Percentiles rank a stretch among this genome's conserved stretches.
Evolutionary conservation across 2,329 filamentous ascomycete species (phyloP).

Genomic region (Paecilomyces sp.): DNA sequence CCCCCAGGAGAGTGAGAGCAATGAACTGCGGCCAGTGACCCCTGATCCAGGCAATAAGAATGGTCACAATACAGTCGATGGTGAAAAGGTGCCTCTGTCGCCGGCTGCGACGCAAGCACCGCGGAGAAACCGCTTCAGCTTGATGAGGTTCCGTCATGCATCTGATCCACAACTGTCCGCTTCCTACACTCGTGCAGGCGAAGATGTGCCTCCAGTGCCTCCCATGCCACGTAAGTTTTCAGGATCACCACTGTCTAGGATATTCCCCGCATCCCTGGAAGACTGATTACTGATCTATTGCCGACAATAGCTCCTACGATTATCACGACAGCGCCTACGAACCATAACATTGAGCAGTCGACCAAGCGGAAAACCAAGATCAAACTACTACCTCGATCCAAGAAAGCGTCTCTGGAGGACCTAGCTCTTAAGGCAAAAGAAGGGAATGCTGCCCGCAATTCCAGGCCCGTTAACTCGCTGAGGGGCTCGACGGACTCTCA

Average conservation of each 20-base stretch:
- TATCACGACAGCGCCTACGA: slow-evolving; percentile 85
- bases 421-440: slow-evolving; percentile 11
- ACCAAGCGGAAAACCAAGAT: slow-evolving; percentile 33
- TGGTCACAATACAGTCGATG: slow-evolving; percentile 6
- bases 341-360: slow-evolving; percentile 47
- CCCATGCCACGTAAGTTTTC: slow-evolving; percentile 29
- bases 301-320: slow-evolving; percentile 53
- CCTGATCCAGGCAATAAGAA: slow-evolving; percentile 8
- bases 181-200: slow-evolving; percentile 58
- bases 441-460: slow-evolving; percentile 4
- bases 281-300: slow-evolving; percentile 15
- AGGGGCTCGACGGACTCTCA: slow-evolving; percentile 23
- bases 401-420: slow-evolving; percentile 26
- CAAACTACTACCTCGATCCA: slow-evolving; percentile 30
- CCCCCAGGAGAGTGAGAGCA: slow-evolving; percentile 10
- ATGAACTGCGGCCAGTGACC: slow-evolving; percentile 5
- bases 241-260: not conserved
- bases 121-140: slow-evolving; percentile 48
- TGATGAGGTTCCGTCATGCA: slow-evolving; percentile 83
- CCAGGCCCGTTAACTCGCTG: slow-evolving; percentile 13
- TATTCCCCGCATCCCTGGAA: not conserved
- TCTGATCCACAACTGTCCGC: slow-evolving; percentile 84
- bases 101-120: slow-evolving; percentile 13
- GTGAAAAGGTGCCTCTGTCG: slow-evolving; percentile 9
- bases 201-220: slow-evolving; percentile 43